phyloP scores from a whole-genome alignment of 2,329 filamentous ascomycete species.

The Teratosphaeria gauchensis region DNA sequence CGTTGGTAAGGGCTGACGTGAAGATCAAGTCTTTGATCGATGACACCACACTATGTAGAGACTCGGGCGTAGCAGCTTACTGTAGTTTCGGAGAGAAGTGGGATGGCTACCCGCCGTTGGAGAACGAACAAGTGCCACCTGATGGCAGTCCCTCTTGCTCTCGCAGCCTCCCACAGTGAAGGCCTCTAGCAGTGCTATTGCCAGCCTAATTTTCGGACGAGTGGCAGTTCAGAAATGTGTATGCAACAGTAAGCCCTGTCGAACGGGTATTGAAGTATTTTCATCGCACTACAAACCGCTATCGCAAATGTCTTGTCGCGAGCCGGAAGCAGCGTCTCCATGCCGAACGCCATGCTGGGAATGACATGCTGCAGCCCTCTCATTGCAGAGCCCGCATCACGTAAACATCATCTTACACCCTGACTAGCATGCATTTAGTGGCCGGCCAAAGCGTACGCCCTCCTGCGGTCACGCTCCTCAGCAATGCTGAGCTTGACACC shows the following conservation, averaged over 20 bases:
- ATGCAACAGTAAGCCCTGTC: background rate
- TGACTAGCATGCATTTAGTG: constrained; percentile 5
- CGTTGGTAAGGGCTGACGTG: constrained; percentile 12
- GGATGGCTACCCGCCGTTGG: constrained; percentile 6
- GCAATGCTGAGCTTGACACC: constrained; percentile 99
- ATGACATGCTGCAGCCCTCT: background rate
- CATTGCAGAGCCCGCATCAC: background rate
- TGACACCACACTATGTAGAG: constrained; percentile 4
- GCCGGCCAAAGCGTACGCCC: constrained; percentile 54
- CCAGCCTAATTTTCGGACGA: too few relatives aligned
- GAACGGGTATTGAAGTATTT: background rate
- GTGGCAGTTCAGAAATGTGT: background rate
- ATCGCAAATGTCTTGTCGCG: background rate
- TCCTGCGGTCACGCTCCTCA: constrained; percentile 97
- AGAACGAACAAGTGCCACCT: background rate
- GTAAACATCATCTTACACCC: background rate
- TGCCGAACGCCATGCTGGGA: background rate
- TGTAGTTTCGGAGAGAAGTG: constrained; percentile 2
- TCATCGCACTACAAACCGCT: background rate
- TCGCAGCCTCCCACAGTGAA: background rate
- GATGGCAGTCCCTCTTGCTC: background rate
- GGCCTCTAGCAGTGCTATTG: too few relatives aligned
- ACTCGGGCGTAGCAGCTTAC: constrained; percentile 4
- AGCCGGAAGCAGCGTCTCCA: background rate
- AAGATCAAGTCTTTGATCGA: constrained; percentile 8